Conservation (phyloP, 2,329 filamentous ascomycete species). For the Pyrenophora teres region DNA sequence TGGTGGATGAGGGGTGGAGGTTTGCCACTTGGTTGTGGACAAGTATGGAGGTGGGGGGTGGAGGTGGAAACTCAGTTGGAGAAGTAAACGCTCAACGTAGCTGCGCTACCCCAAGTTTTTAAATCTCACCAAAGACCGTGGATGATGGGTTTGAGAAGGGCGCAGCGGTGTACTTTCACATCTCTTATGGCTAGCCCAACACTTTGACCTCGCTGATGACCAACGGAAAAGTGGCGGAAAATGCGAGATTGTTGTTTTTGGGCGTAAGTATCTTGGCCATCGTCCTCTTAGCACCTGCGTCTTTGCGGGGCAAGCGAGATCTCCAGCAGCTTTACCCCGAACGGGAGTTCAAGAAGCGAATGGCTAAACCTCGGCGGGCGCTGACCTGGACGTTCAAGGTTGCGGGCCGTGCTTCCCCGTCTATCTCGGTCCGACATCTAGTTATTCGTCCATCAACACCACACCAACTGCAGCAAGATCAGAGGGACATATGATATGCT, state of each 20-base stretch:
- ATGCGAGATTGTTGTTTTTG: background rate
- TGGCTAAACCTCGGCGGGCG: constrained; percentile 13
- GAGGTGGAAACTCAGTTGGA: background rate
- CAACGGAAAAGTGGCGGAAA: background rate
- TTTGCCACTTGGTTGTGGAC: background rate
- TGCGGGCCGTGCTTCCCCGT: constrained; percentile 6
- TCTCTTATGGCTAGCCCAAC: no score
- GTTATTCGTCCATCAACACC: background rate
- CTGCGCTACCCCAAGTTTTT: no score
- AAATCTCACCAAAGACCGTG: no score
- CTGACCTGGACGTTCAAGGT: background rate
- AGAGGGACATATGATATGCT: no score
- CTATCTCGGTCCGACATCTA: background rate
- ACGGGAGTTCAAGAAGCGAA: constrained; percentile 1
- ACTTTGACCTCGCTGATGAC: background rate
- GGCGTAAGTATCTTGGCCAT: background rate
- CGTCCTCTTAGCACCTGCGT: background rate
- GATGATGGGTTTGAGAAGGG: no score
- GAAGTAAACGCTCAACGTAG: no score
- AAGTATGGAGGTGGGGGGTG: background rate
- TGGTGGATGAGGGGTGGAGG: background rate
- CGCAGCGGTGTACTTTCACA: no score
- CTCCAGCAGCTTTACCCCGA: constrained; percentile 2
- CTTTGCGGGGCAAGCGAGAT: background rate
- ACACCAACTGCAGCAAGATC: no score